Conservation (phyloP, 2,329 filamentous ascomycete genomes). For the Teratosphaeria pseudoeucalypti region DNA sequence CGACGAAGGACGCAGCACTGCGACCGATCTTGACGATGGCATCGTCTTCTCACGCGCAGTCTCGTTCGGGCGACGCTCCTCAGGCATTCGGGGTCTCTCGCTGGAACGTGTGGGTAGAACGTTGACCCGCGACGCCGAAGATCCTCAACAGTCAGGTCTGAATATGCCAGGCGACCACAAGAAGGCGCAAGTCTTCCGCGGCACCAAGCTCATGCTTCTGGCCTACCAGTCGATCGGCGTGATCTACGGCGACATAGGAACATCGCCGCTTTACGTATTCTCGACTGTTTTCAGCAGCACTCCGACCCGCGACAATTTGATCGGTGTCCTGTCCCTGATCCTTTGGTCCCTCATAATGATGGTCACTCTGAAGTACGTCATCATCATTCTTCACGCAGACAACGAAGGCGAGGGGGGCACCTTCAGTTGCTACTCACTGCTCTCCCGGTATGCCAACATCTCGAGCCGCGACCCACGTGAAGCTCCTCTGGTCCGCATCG, state of each 20-base stretch:
- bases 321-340: conserved; percentile 57
- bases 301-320: conserved; percentile 48
- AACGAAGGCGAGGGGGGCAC: conserved; percentile 63
- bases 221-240: conserved; percentile 57
- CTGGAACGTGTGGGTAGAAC: background rate
- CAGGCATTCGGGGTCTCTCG: conserved; percentile 3
- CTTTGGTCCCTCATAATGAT: conserved; percentile 61
- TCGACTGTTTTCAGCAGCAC: conserved; percentile 52
- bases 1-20: background rate
- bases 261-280: conserved; percentile 58
- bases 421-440: conserved; percentile 55
- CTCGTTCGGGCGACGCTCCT: conserved; percentile 4
- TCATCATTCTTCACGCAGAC: conserved; percentile 56
- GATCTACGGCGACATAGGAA: conserved; percentile 62
- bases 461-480: conserved; percentile 48
- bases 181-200: conserved; percentile 23
- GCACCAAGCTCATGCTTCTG: conserved; percentile 33
- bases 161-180: conserved; percentile 17
- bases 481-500: conserved; percentile 46
- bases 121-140: conserved; percentile 8
- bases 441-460: conserved; percentile 53
- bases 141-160: conserved; percentile 16
- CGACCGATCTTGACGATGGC: background rate
- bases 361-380: conserved; percentile 58
- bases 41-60: conserved; percentile 9